Evolutionary conservation across 768 basidiomycete genomes (phyloP).

Genomic region (Goffeauzyma gilvescens): DNA sequence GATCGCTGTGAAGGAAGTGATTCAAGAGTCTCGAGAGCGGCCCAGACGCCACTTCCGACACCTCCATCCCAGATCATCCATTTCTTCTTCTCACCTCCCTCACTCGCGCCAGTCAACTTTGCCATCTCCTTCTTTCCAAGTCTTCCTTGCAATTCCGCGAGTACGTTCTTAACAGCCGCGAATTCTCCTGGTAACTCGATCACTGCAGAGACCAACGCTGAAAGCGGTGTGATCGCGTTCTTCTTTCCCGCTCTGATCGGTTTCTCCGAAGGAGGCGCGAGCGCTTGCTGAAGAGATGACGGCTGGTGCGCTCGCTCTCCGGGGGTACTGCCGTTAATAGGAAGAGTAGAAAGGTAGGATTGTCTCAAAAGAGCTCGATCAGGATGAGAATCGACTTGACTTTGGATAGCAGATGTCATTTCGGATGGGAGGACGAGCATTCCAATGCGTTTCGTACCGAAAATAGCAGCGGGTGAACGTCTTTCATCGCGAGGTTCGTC

Average conservation of each 20-base stretch:
- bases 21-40: constrained; percentile 1
- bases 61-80: constrained; percentile 20
- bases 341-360: not conserved
- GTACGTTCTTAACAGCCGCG: constrained; percentile 24
- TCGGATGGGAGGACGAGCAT: constrained; percentile 53
- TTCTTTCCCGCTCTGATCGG: constrained; percentile 2
- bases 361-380: not conserved
- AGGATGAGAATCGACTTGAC: constrained; percentile 40
- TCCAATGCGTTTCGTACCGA: constrained; percentile 57
- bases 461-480: constrained; percentile 63
- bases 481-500: constrained; percentile 29
- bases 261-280: not conserved
- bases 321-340: constrained; percentile 6
- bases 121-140: constrained; percentile 18
- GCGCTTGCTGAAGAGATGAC: constrained; percentile 3
- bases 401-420: constrained; percentile 46
- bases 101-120: not conserved
- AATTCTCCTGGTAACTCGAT: constrained; percentile 26
- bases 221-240: constrained; percentile 12
- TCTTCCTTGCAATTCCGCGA: constrained; percentile 20
- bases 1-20: not conserved
- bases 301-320: constrained; percentile 5
- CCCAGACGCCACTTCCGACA: constrained; percentile 24
- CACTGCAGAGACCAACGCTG: constrained; percentile 19
- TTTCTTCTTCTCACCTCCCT: not conserved